Evolutionary conservation across 2,329 filamentous ascomycete genomes (phyloP), one percentile per base, ranked within the genome.

Genomic region (Neospermospora avenae): DNA sequence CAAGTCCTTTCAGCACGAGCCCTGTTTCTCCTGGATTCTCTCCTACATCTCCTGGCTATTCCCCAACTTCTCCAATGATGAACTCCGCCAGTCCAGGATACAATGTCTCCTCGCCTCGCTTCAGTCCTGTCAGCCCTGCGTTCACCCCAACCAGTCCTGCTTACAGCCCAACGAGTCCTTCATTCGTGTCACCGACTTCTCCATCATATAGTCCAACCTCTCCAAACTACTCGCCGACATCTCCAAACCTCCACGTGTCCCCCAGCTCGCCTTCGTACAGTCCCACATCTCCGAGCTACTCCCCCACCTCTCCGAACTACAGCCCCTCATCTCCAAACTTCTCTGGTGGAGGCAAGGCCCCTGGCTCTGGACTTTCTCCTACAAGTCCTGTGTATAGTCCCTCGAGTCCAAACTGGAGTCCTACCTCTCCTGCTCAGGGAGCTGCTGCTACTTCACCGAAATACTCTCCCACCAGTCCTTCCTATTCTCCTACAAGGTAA

Each of bases 161-260:
- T 3, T 73, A 73, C 56, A 72, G 69, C 22, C 71, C 72, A 18
- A 74, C 72, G 5, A 71, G 68, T 52, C 72, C 72, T 16, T 69
- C 68, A n/a, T 71, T 71, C 31, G 68, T 69, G 75, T 77, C 59
- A 75, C 80, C 66, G 74, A 95, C 88, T 37, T 95, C 90, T 65
- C 91, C 91, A 44, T 91, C 90, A 78, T 87, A 86, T 71, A 91
- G 88, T 55, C 88, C 89, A 2, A 88, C 88, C 1, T 91, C 88
- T 66, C 87, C 88, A 58, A 85, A 81, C 70, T 90, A 90, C 76
- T 87, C 84, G 34, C 85, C 86, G 11, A 87, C 85, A 18, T 90
- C 89, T 73, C 82, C 90, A 66, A 92, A 89, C 88, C 88, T 64
- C 48, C 67, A 66, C 54, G 59, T 58, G 11, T 68, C 65, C 2